Evolutionary conservation across 345 rosid genomes (phyloP), one percentile per base, ranked within the genome.

Genomic region (Lepidium aucheri): DNA sequence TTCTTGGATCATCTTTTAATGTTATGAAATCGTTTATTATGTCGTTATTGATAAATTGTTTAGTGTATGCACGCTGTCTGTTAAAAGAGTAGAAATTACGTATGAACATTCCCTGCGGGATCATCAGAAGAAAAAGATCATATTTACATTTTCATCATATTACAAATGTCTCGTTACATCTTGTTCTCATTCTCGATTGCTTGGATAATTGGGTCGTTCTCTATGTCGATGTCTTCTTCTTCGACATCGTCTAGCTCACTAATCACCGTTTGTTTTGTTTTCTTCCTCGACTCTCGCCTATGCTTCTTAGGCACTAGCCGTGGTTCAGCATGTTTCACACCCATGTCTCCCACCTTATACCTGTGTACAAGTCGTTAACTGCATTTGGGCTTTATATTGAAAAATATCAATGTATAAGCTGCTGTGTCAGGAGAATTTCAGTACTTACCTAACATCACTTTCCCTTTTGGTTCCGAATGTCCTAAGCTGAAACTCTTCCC

Each of bases 401-500:
- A 36, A 3, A 52, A 34, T 52, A n/a, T 22, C 11, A 22, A 53
- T 7, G 9, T 0, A 5, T 1, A 18, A 40, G 28, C 28, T 47
- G 14, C 22, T 43, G 24, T 72, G 50, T n/a, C 30, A 44, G 6
- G 14, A 45, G n/a, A 32, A 40, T 10, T 14, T 1, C 1, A 53
- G 39, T 13, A 15, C 30, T 49, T 70, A 93, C 97, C 97, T 90
- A 15, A 93, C 88, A 70, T 86, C 96, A 14, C 82, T 73, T 76
- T 93, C 98, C 58, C 73, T 83, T 74, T 93, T 93, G 76, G 98
- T 90, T 45, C 97, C 98, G 63, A 80, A 93, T 50, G 94, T 90
- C 80, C 90, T 80, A 46, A 88, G 69, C 58, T 93, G 96, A 81
- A 87, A 90, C 67, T 85, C 91, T 64, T 90, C 96, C 73, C 97